These are phyloP conservation scores for Poronia punctata DNA, from an alignment of 495 filamentous ascomycete species.

Conservation along the genomic window DNA sequence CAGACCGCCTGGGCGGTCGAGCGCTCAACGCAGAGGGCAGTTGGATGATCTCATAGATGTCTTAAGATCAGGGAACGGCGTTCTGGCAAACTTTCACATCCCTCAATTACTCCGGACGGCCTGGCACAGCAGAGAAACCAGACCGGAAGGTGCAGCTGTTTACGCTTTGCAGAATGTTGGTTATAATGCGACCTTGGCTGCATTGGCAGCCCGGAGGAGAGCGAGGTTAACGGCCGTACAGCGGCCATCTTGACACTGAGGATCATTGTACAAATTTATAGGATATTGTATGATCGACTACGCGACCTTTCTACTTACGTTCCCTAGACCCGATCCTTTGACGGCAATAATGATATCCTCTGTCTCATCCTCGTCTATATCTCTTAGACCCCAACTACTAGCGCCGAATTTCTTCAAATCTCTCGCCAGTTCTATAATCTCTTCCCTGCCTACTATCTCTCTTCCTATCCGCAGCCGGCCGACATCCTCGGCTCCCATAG, in stretches of 20 bases:
- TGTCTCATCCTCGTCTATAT: slow-evolving; percentile 55
- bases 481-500: slow-evolving; percentile 74
- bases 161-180: slow-evolving; percentile 45
- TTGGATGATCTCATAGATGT: slow-evolving; percentile 48
- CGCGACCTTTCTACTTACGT: slow-evolving; percentile 89
- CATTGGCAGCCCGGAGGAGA: slow-evolving; percentile 37
- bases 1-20: slow-evolving; percentile 37
- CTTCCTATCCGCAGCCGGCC: slow-evolving; percentile 54
- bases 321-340: slow-evolving; percentile 89
- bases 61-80: slow-evolving; percentile 59
- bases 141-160: slow-evolving; percentile 38
- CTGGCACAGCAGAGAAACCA: slow-evolving; percentile 42
- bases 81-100: slow-evolving; percentile 65
- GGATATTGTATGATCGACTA: slow-evolving; percentile 38
- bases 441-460: slow-evolving; percentile 72
- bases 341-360: slow-evolving; percentile 80
- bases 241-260: slow-evolving; percentile 16
- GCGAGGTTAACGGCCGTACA: slow-evolving; percentile 26
- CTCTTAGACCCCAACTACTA: slow-evolving; percentile 77
- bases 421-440: slow-evolving; percentile 68
- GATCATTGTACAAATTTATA: slow-evolving; percentile 22
- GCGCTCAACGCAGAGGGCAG: slow-evolving; percentile 22
- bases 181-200: slow-evolving; percentile 41
- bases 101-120: slow-evolving; percentile 58
- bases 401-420: slow-evolving; percentile 81